These are phyloP conservation scores for Oryza rufipogon DNA, from an alignment of 176 grass and related monocot species.

Conservation along the genomic window DNA sequence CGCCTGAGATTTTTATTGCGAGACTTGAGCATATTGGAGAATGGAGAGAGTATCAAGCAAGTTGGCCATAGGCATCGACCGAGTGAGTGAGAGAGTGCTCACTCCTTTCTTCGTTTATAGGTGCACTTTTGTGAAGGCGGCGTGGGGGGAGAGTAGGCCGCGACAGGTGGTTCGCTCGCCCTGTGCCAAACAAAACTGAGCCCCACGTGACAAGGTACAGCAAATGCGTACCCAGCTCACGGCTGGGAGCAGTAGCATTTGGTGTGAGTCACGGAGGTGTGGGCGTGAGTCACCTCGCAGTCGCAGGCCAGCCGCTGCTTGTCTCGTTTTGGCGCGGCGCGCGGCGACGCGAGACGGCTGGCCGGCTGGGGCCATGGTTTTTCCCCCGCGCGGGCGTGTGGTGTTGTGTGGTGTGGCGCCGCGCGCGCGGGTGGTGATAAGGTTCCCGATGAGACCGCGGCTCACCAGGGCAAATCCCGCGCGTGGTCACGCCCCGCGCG, in stretches of 20 bases:
- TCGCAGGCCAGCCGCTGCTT: too few species aligned
- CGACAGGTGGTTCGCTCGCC: background rate
- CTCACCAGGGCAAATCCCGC: background rate
- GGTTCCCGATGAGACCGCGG: constrained; percentile 40
- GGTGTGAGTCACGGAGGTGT: too few species aligned
- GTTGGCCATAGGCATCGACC: background rate
- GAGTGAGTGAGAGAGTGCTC: background rate
- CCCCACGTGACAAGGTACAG: background rate
- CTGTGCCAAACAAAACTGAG: constrained; percentile 1
- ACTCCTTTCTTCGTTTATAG: background rate
- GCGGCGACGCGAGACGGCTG: background rate
- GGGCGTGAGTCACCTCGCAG: background rate
- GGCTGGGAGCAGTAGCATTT: too few species aligned
- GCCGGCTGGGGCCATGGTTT: too few species aligned
- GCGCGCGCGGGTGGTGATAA: constrained; percentile 23
- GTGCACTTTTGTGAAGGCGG: background rate
- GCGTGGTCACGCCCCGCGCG: background rate
- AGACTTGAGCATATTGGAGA: background rate
- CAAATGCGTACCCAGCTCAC: background rate
- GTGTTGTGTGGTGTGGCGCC: background rate
- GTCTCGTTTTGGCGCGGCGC: background rate
- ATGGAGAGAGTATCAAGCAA: background rate
- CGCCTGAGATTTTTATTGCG: background rate
- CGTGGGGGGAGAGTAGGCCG: background rate
- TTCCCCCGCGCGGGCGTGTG: too few species aligned